Base-by-base conservation (phyloP, 2,329 filamentous ascomycete species). In the Scopulariopsis brevicaulis region DNA sequence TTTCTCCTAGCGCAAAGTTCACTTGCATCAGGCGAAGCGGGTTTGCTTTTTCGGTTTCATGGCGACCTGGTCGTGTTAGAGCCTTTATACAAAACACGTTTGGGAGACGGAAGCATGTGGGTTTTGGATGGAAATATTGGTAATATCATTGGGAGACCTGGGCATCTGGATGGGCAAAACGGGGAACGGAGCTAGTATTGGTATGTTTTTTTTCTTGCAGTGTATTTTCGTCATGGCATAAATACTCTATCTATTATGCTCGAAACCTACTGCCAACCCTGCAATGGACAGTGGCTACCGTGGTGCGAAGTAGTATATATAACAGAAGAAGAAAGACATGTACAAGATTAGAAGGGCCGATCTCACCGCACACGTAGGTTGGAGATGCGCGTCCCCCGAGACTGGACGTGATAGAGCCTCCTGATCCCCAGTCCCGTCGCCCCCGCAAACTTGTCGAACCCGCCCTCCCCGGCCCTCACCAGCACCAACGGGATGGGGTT, bases 401-500 rank as follows among this genome's bases (percentile, higher is more conserved):
- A 95, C 67, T 87, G 83, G 51, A 96, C 84, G 65, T 83, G 83
- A 70, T 91, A 96, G 65, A 89, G 77, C 68, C 91, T 80, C 66
- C 88, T 82, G 61, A 96, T 74, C 0, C 90, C 91, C 2, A 96
- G 70, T 3, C 83, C 85, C 58, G 75, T 78, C n/a, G 87, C 84
- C 52, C 74, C 73, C 50, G 72, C 76, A 35, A 96, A 75, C 59
- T 85, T 71, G 32, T 79, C 77, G 64, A 90, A 87, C 12, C 82
- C 82, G 37, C 72, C 69, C 14, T 70, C 71, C 0, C 85, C 86
- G 0, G 89, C 90, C 0, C 83, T 83, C 22, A 96, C 81, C 81
- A 97, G 89, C 46, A 96, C 79, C 81, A 96, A 84, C 14, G 89
- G 83, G 43, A 97, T 86, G 2, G 85, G 86, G 65, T 91, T 79